These are phyloP conservation scores for Salmacisia buchloeana DNA, from an alignment of 1,284 basidiomycete genomes.

Conservation along the genomic window DNA sequence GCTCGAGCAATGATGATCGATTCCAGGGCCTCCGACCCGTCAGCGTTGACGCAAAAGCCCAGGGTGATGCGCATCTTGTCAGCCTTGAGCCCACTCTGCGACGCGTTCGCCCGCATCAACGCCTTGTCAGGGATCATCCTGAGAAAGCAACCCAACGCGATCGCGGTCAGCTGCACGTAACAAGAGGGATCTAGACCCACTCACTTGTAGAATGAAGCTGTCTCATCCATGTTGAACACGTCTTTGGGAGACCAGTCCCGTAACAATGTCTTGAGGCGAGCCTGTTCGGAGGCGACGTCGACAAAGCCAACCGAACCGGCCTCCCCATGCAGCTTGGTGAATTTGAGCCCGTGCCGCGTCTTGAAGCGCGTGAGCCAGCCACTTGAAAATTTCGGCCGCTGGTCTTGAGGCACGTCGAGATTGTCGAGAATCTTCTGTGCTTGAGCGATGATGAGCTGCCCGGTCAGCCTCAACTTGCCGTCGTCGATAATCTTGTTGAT, in stretches of 20 bases:
- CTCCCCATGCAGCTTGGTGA: not conserved
- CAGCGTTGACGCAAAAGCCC: not conserved
- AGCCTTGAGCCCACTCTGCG: not conserved
- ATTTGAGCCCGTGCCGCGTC: not conserved
- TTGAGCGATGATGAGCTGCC: not conserved
- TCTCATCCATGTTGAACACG: constrained; percentile 5
- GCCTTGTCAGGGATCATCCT: not conserved
- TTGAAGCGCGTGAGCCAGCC: not conserved
- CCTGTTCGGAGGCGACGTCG: not conserved
- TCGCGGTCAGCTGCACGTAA: not conserved
- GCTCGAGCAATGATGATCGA: not conserved
- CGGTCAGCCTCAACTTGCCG: not conserved
- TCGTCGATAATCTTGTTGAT: not conserved
- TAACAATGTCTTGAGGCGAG: not conserved
- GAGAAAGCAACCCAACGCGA: not conserved
- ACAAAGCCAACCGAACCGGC: not conserved
- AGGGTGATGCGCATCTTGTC: not conserved
- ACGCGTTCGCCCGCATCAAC: not conserved
- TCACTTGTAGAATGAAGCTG: not conserved
- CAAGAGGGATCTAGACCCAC: not conserved
- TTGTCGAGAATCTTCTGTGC: not conserved
- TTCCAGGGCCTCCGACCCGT: not conserved
- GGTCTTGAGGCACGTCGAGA: not conserved
- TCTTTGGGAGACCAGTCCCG: not conserved
- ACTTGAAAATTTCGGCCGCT: not conserved